Base-by-base conservation (phyloP, 345 rosid species). In the Excoecaria cochinchinensis region DNA sequence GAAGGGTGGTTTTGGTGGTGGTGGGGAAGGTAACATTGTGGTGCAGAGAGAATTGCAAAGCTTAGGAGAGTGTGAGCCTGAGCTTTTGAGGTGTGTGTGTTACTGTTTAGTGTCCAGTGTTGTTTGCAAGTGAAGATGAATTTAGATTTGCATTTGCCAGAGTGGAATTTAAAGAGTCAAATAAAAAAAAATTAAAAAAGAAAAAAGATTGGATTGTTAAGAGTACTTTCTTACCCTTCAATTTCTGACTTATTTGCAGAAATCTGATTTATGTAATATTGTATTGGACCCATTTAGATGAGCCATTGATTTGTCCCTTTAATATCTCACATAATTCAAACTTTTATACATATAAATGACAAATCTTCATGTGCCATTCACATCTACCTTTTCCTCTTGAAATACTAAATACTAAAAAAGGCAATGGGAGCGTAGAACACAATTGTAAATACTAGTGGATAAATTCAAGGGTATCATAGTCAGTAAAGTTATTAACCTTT, bases 11-110 rank as follows among this genome's bases (percentile, higher is more conserved):
- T 67, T 75, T 59, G 83, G 72, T n/a, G 82, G 76, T 63, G 58
- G 75, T 62, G 80, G 74, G 9, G 68, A 69, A 1, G 36, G 57
- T 1, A 24, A 44, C 94, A 91, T 91, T 77, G 85, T 68, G 81
- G 69, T 31, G 22, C 80, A 48, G 78, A 80, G 75, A 25, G 25
- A 46, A 17, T 31, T 31, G 31, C 31, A 31, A 31, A 31, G 1
- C 31, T 31, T 31, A 31, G 1, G 31, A 31, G 31, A 31, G 31
- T 2, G 52, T 13, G 74, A 70, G 63, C 60, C n/a, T 7, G 64
- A 78, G 87, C 38, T 53, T 31, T 52, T 7, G 64, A 64, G 21
- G 5, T 24, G 39, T 5, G 11, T 39, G 58, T 0, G 46, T 6
- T 8, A 62, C 46, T 6, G 19, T 16, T 53, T 6, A 56, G 9